A percentile compares a stretch with the other conserved stretches of the same genome.
Evolutionary conservation across 768 basidiomycete species (phyloP).

Genomic region (Suillus hirtellus): DNA sequence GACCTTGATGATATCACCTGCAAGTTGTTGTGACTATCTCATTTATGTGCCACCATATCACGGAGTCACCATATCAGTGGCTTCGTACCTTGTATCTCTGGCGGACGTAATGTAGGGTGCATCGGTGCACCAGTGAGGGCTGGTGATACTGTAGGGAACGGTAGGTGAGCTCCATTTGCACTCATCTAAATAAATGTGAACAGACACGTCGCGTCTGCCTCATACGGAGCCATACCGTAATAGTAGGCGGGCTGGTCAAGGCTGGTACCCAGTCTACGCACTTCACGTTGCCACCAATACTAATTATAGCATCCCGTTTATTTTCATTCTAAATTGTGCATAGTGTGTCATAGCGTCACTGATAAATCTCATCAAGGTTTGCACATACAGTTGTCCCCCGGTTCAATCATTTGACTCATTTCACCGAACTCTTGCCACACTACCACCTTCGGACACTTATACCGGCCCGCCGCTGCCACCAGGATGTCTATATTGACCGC

Average conservation of each 20-base stretch:
- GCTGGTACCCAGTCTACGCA: background rate
- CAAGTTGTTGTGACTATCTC: background rate
- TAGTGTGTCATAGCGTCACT: background rate
- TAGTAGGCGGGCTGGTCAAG: background rate
- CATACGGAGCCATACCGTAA: too few relatives aligned
- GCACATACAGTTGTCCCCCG: background rate
- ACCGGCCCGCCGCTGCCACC: background rate
- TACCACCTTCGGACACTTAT: background rate
- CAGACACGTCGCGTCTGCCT: background rate
- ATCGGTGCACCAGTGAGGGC: background rate
- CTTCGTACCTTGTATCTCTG: background rate
- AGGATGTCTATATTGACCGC: background rate
- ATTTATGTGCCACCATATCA: background rate
- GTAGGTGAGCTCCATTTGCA: too few relatives aligned
- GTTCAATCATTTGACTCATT: background rate
- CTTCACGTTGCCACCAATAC: too few relatives aligned
- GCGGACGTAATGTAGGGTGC: background rate
- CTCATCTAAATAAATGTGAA: background rate
- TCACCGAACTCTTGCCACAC: too few relatives aligned
- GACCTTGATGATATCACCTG: background rate
- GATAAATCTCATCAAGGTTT: background rate
- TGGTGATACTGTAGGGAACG: too few relatives aligned
- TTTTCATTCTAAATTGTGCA: too few relatives aligned
- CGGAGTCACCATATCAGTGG: background rate
- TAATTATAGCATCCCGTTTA: too few relatives aligned